Percentiles rank a stretch among this genome's conserved stretches.
Evolutionary conservation across 352 stramenopile genomes (phyloP).

Genomic region (Phytophthora hibernalis): DNA sequence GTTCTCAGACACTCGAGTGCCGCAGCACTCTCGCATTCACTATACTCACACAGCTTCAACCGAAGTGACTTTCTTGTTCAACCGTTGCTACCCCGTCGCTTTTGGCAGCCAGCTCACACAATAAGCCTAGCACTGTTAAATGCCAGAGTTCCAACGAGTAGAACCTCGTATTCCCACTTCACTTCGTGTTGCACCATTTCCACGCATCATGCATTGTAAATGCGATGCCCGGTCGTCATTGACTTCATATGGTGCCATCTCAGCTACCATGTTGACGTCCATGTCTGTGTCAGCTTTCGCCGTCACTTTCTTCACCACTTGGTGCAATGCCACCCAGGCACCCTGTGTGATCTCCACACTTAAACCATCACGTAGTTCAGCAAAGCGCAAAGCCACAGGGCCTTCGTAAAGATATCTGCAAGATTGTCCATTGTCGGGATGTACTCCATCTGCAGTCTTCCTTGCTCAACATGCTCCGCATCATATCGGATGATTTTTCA

Average conservation of each 20-base stretch:
- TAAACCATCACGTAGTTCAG: neutral
- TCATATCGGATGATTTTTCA: slow-evolving; percentile 4
- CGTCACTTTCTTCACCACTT: neutral
- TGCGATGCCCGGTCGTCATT: too few relatives aligned
- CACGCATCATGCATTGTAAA: neutral
- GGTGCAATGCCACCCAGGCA: neutral
- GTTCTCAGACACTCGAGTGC: neutral
- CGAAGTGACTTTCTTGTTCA: neutral
- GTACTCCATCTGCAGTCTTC: neutral
- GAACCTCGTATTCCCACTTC: neutral
- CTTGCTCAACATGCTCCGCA: neutral
- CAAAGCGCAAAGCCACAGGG: neutral
- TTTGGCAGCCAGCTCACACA: neutral
- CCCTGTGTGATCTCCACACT: neutral
- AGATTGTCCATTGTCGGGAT: slow-evolving; percentile 1
- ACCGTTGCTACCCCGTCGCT: neutral
- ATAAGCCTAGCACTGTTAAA: neutral
- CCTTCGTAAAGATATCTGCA: slow-evolving; percentile 18
- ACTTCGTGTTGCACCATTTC: neutral
- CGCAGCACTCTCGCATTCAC: neutral
- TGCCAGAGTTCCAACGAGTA: neutral
- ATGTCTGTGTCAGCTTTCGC: too few relatives aligned
- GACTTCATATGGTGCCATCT: neutral
- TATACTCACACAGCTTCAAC: neutral
- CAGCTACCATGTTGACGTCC: neutral